phyloP scores from a whole-genome alignment of 345 rosid species.

The Zanthoxylum bungeanum region DNA sequence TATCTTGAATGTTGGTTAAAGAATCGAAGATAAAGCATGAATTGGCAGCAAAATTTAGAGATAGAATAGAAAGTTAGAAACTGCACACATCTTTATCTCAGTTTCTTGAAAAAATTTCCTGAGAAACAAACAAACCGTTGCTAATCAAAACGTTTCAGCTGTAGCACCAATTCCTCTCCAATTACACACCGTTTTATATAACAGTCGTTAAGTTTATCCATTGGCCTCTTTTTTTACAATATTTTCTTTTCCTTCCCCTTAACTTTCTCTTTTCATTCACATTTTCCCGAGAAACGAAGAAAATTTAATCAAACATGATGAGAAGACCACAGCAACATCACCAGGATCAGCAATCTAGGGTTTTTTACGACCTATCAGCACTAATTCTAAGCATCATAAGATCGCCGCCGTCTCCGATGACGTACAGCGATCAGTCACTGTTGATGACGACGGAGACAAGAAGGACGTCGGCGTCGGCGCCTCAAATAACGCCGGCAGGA shows the following conservation, averaged over 20 bases:
- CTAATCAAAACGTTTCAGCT: conserved; percentile 16
- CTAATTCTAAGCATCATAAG: conserved; percentile 64
- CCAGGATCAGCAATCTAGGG: conserved; percentile 52
- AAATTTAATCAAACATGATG: conserved; percentile 33
- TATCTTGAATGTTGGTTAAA: neutral
- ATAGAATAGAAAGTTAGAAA: no score
- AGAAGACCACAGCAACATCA: conserved; percentile 38
- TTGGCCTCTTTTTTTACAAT: conserved; percentile 29
- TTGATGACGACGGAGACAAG: no score
- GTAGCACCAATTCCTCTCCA: conserved; percentile 7
- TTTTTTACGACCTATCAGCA: conserved; percentile 62
- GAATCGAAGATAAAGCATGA: conserved; percentile 7
- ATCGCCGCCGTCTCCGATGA: conserved; percentile 52
- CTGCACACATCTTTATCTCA: conserved; percentile 4
- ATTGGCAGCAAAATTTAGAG: neutral
- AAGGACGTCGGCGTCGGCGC: conserved; percentile 20
- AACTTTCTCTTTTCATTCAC: no score
- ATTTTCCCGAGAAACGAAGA: neutral
- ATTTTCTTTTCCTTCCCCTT: neutral
- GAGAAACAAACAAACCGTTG: conserved; percentile 31
- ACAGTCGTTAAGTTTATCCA: conserved; percentile 30
- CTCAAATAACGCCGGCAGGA: conserved; percentile 74
- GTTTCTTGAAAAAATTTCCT: conserved; percentile 25
- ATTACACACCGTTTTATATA: conserved; percentile 24
- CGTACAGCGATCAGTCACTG: conserved; percentile 3